Percentiles rank a stretch among this genome's conserved stretches.
These are phyloP conservation scores for Leishmania tropica DNA, from an alignment of 208 protist genomes.

Conservation along the genomic window DNA sequence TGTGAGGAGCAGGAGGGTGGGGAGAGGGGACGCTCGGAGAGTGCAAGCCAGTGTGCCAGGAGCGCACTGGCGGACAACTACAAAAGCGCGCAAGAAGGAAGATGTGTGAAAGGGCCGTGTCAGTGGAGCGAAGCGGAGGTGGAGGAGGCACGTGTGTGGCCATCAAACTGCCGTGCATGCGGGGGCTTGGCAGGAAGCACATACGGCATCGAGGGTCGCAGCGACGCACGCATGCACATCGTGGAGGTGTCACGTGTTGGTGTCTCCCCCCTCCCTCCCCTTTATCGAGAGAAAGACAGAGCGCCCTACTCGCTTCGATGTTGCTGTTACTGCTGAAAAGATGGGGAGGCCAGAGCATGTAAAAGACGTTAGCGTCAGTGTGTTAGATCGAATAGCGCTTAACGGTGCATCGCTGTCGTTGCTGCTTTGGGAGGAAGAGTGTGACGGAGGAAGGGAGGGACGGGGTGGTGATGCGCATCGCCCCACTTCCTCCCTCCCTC, in stretches of 20 bases:
- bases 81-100: neutral
- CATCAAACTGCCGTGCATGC: neutral
- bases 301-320: neutral
- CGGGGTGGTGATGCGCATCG: neutral
- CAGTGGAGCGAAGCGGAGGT: neutral
- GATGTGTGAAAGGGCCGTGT: neutral
- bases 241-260: neutral
- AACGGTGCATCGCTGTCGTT: neutral
- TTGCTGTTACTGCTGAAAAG: neutral
- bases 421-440: neutral
- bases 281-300: neutral
- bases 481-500: no score
- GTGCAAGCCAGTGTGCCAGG: neutral
- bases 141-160: neutral
- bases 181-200: neutral
- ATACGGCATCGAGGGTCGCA: neutral
- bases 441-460: neutral
- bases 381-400: neutral
- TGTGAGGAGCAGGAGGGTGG: neutral
- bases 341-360: neutral
- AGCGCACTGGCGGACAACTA: neutral
- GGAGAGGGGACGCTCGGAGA: neutral
- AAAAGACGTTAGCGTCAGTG: neutral
- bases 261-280: neutral
- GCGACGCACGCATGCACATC: neutral